Conservation (phyloP, 805 yeast genomes). For the Suhomyces sp. region DNA sequence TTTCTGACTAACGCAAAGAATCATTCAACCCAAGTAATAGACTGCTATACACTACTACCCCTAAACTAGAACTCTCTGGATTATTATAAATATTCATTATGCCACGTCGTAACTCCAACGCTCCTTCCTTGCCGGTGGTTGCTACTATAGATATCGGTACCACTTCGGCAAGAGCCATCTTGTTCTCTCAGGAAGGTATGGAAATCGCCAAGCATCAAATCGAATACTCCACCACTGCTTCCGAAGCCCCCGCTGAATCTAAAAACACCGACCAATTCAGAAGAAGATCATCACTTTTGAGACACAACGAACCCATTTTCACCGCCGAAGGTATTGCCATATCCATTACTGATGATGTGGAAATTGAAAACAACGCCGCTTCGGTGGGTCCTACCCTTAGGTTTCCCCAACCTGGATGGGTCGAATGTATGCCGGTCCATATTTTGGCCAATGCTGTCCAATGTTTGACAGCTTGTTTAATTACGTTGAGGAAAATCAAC, state of each 20-base stretch:
- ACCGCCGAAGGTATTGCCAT: conserved; percentile 75
- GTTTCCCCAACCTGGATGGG: conserved; percentile 88
- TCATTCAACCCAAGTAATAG: neutral
- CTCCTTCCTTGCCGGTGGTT: conserved; percentile 43
- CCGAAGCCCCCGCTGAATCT: conserved; percentile 45
- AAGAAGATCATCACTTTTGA: conserved; percentile 41
- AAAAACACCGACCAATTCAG: conserved; percentile 44
- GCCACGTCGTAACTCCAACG: conserved; percentile 44
- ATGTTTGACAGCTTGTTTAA: conserved; percentile 68
- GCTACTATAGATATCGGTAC: conserved; percentile 90
- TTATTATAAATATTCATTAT: conserved; percentile 13
- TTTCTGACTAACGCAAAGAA: neutral
- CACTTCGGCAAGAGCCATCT: conserved; percentile 84
- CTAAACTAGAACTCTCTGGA: neutral
- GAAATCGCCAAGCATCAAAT: conserved; percentile 89
- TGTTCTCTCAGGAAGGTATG: conserved; percentile 67
- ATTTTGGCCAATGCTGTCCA: conserved; percentile 75
- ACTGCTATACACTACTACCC: neutral
- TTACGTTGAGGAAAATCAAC: conserved; percentile 56
- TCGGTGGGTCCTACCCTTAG: conserved; percentile 64
- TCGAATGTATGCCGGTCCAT: conserved; percentile 86
- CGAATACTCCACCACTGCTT: conserved; percentile 78
- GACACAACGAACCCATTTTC: conserved; percentile 57
- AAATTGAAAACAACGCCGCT: conserved; percentile 57
- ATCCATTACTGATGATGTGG: conserved; percentile 54